A percentile compares a stretch with the other conserved stretches of the same genome.
Evolutionary conservation across 2,329 filamentous ascomycete genomes (phyloP).

Genomic region (Fusarium torreyae): DNA sequence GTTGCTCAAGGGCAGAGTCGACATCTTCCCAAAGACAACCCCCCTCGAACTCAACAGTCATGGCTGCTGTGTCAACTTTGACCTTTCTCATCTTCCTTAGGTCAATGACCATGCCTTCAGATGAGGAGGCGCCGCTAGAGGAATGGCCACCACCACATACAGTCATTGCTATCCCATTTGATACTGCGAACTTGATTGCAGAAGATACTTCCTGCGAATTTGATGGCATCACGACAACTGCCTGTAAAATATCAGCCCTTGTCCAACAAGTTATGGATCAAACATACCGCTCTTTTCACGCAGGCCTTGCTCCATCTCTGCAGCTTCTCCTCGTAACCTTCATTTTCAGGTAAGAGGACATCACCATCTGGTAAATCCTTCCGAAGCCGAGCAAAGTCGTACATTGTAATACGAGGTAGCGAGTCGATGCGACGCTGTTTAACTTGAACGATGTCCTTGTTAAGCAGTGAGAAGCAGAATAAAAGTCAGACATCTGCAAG

Average conservation of each 20-base stretch:
- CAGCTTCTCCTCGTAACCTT: constrained; percentile 53
- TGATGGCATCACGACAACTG: constrained; percentile 59
- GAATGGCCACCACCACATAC: constrained; percentile 71
- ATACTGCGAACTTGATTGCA: constrained; percentile 44
- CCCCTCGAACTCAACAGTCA: constrained; percentile 64
- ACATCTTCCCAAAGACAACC: constrained; percentile 69
- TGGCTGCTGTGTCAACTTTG: constrained; percentile 59
- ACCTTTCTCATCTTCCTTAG: constrained; percentile 66
- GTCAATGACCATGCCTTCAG: constrained; percentile 69
- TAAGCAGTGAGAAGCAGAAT: background rate
- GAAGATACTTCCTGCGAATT: constrained; percentile 54
- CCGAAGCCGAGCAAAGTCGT: constrained; percentile 38
- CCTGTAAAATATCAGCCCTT: constrained; percentile 46
- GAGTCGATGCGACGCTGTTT: background rate
- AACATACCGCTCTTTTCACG: constrained; percentile 53
- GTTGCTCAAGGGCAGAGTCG: constrained; percentile 63
- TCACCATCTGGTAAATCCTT: constrained; percentile 33
- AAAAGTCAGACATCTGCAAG: background rate
- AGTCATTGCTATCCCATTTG: constrained; percentile 62
- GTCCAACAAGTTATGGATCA: background rate
- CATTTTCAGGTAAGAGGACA: constrained; percentile 51
- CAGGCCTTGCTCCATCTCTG: constrained; percentile 56
- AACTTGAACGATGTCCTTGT: background rate
- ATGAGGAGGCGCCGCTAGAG: constrained; percentile 64
- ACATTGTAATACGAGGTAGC: constrained; percentile 26